Evolutionary conservation across 805 yeast species (phyloP).

Genomic region (Candida boidinii): DNA sequence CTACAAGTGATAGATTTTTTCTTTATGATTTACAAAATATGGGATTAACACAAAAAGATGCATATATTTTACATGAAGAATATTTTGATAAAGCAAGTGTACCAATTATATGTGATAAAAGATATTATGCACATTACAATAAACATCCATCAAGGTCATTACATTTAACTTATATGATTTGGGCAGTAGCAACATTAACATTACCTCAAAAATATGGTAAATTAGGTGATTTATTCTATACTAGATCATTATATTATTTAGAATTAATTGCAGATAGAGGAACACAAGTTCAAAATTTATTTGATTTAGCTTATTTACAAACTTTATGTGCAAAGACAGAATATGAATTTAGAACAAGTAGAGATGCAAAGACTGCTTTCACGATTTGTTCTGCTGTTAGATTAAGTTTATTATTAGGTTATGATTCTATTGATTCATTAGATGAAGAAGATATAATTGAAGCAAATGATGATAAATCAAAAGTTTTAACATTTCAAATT

Average conservation of each 20-base stretch:
- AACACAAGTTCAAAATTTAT: slow-evolving; percentile 9
- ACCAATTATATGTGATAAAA: slow-evolving; percentile 10
- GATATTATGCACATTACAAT: slow-evolving; percentile 13
- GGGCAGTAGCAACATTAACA: slow-evolving; percentile 14
- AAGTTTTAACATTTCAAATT: slow-evolving; percentile 1
- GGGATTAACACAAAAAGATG: slow-evolving; percentile 13
- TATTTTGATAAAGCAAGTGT: slow-evolving; percentile 8
- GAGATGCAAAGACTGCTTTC: slow-evolving; percentile 18
- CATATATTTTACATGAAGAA: slow-evolving; percentile 11
- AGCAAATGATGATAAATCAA: neutral
- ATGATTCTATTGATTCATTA: slow-evolving; percentile 22
- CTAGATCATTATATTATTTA: neutral
- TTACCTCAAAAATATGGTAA: slow-evolving; percentile 11
- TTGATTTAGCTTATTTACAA: slow-evolving; percentile 17
- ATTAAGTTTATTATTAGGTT: slow-evolving; percentile 20
- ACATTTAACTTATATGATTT: slow-evolving; percentile 15
- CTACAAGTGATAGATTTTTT: slow-evolving; percentile 1
- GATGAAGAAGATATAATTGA: neutral
- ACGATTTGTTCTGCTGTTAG: slow-evolving; percentile 19
- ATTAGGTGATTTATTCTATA: slow-evolving; percentile 12
- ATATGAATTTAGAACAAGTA: slow-evolving; percentile 18
- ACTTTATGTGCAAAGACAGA: slow-evolving; percentile 15
- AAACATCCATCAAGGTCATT: slow-evolving; percentile 11
- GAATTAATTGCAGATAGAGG: slow-evolving; percentile 12
- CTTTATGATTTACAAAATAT: slow-evolving; percentile 6